Evolutionary conservation across 768 basidiomycete species (phyloP), one percentile per base, ranked within the genome.

Genomic region (Amanita inopinata): DNA sequence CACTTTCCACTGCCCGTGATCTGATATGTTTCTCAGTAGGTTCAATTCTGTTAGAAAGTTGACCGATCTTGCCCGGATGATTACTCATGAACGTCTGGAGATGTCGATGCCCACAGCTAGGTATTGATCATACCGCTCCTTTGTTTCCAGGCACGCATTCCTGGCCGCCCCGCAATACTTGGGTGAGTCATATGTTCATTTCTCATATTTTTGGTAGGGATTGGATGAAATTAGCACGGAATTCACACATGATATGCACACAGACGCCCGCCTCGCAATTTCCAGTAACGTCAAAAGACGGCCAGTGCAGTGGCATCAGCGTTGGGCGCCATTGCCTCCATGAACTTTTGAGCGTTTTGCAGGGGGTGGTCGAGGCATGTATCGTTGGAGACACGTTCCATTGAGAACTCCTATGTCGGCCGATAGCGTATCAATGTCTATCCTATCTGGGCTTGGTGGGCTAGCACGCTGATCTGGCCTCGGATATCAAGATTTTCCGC

Each of bases 401-500:
- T 38, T 27, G 38, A 23, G 23, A 17, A 11, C 25, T 28, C 24
- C 27, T 39, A 39, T 39, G 30, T 39, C 15, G 18, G 24, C 20
- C 24, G 14, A 5, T 28, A 39, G 30, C 10, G 23, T 38, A 38
- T 38, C 38, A 25, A 28, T 18, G 17, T 9, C 27, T 30, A 30
- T 28, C 38, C 7, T 39, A 28, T 27, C 25, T 17, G 38, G 38
- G n/a, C 15, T 15, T n/a, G n/a, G n/a, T n/a, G n/a, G 38, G 25
- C 19, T 38, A 15, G 38, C 25, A 11, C 24, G 15, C 37, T 25
- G 20, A 49, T 48, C 38, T 40, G 36, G 42, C 56, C 58, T 58
- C 56, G 60, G 60, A 44, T 42, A 47, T 36, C 19, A 30, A 30
- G 40, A 48, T 34, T 10, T 14, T 51, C 60, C 60, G 58, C 58